A percentile compares a stretch with the other conserved stretches of the same genome.
phyloP scores from a whole-genome alignment of 768 basidiomycete species.

The Suillus paluster region DNA sequence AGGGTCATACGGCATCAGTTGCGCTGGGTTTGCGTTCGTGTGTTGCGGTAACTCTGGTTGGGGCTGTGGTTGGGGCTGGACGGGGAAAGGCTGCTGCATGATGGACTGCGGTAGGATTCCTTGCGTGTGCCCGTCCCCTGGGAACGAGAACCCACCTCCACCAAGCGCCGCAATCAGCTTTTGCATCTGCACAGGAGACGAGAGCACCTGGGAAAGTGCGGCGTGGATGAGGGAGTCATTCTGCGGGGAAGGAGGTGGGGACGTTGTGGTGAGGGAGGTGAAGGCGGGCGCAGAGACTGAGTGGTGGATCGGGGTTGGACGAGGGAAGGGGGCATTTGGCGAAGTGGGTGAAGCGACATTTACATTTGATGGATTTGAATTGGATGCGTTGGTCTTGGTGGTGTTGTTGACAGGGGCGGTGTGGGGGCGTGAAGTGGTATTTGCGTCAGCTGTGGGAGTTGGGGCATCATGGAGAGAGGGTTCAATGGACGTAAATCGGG shows the following conservation, averaged over 20 bases:
- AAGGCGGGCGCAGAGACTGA: slow-evolving; percentile 8
- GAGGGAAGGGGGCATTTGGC: slow-evolving; percentile 29
- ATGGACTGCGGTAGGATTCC: slow-evolving; percentile 26
- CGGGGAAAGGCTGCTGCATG: slow-evolving; percentile 26
- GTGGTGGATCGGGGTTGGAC: slow-evolving; percentile 12
- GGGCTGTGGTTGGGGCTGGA: slow-evolving; percentile 18
- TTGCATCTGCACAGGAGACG: slow-evolving; percentile 59
- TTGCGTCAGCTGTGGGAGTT: slow-evolving; percentile 15
- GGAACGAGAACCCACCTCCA: slow-evolving; percentile 1
- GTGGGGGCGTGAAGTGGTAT: slow-evolving; percentile 15
- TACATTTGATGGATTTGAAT: slow-evolving; percentile 13
- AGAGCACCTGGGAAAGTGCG: slow-evolving; percentile 54
- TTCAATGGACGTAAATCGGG: slow-evolving; percentile 34
- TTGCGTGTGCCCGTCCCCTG: slow-evolving; percentile 4
- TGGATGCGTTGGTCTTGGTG: slow-evolving; percentile 16
- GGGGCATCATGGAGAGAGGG: slow-evolving; percentile 22
- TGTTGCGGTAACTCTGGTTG: slow-evolving; percentile 7
- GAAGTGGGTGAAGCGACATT: neutral
- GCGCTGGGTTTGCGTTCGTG: slow-evolving; percentile 14
- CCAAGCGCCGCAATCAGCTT: slow-evolving; percentile 53
- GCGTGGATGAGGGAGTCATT: slow-evolving; percentile 53
- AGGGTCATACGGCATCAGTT: slow-evolving; percentile 26
- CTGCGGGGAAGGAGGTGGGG: slow-evolving; percentile 13
- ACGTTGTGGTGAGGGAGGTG: slow-evolving; percentile 7
- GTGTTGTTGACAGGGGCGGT: slow-evolving; percentile 21